Evolutionary conservation across 352 stramenopile species (phyloP), one percentile per base, ranked within the genome.

Genomic region (Thalassiosira hispida): DNA sequence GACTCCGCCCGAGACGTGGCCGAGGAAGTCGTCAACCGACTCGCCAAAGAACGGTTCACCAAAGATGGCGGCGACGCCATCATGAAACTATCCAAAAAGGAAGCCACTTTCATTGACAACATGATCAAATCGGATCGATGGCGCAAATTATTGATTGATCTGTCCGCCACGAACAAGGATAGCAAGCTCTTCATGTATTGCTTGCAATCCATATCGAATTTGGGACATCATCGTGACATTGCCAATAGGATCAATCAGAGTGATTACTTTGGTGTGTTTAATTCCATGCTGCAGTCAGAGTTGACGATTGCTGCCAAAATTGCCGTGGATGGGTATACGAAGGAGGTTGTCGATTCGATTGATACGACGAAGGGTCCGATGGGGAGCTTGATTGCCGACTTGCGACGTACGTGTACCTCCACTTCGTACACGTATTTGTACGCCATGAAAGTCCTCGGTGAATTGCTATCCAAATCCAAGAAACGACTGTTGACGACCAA

Each of bases 211-310:
- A 94, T 94, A 49, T 91, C 83, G 2, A 90, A 92, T 33, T 52
- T 81, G 23, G 89, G 89, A 40, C 79, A 94, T 66, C 89, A 94
- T 75, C 60, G 89, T 55, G 89, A 89, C 61, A 92, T 94, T 55
- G 85, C 86, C 5, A 81, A 84, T 52, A 49, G 89, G 47, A 90
- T 94, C 46, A 89, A 94, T 60, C 89, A 90, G 60, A 91, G 83
- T 14, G 89, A 94, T 66, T 90, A 92, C 52, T 94, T 94, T 83
- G 64, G 83, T 6, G 89, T 94, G 0, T 92, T 92, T 25, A 85
- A 87, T 68, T 78, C 77, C 1, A 92, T 94, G 85, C 47, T 94
- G 12, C 35, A 57, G 46, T 90, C 79, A 0, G 89, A 94, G 72
- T 60, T 94, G 1, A 42, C 79, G 16, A 70, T 90, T 9, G 69